phyloP scores from a whole-genome alignment of 169 alveolate genomes.

The Plasmodium relictum region DNA sequence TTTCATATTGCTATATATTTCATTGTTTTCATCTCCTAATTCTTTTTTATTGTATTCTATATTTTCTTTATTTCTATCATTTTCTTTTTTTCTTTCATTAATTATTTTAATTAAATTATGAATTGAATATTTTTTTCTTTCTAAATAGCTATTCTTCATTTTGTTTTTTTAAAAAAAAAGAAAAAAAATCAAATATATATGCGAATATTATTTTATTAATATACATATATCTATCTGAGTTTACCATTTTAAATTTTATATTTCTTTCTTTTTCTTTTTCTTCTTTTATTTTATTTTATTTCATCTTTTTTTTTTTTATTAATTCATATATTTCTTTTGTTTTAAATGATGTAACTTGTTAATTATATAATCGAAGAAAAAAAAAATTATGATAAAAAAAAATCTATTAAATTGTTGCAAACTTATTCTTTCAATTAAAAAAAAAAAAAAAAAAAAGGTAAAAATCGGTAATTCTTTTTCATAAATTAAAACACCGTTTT shows the following conservation, averaged over 20 bases:
- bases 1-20: not conserved
- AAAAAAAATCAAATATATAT: not conserved
- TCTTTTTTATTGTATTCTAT: slow-evolving; percentile 2
- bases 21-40: not conserved
- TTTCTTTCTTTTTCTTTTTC: too few species aligned
- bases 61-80: slow-evolving; percentile 5
- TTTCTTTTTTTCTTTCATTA: slow-evolving; percentile 54
- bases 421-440: not conserved
- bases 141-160: slow-evolving; percentile 31
- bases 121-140: slow-evolving; percentile 63
- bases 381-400: not conserved
- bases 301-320: too few species aligned
- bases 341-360: too few species aligned
- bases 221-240: too few species aligned
- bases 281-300: too few species aligned
- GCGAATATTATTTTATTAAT: too few species aligned
- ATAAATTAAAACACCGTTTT: too few species aligned
- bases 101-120: slow-evolving; percentile 72
- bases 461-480: too few species aligned
- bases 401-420: not conserved
- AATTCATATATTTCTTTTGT: too few species aligned
- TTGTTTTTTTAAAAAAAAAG: not conserved
- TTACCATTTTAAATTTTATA: too few species aligned
- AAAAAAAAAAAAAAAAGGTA: too few species aligned
- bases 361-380: not conserved